Evolutionary conservation across 1,284 basidiomycete species (phyloP).

Genomic region (Fomitopsis betulina): DNA sequence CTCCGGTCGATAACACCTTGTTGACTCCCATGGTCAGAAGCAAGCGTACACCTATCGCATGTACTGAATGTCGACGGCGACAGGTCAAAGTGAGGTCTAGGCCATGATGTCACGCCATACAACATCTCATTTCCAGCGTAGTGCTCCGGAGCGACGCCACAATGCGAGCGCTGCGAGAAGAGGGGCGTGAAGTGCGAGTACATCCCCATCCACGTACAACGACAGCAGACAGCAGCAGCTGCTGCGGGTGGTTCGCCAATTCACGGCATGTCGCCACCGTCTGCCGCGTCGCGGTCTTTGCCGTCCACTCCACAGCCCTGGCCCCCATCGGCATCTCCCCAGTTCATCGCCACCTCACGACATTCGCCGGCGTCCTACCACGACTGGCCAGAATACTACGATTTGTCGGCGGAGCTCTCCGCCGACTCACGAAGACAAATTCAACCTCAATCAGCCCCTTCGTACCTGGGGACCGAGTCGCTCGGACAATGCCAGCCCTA

Average conservation of each 20-base stretch:
- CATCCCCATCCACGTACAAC: conserved; percentile 28
- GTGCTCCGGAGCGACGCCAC: conserved; percentile 27
- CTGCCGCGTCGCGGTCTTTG: conserved; percentile 5
- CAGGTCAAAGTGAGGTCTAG: conserved; percentile 44
- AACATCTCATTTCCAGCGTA: conserved; percentile 2
- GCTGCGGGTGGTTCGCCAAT: conserved; percentile 18
- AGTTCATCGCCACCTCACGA: conserved; percentile 10
- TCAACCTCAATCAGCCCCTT: conserved; percentile 4
- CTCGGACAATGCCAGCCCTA: conserved; percentile 7
- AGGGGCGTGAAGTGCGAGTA: conserved; percentile 29
- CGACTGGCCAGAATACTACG: conserved; percentile 12
- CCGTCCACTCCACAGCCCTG: conserved; percentile 11
- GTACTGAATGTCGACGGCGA: conserved; percentile 44
- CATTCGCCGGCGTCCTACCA: conserved; percentile 4
- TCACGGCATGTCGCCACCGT: neutral
- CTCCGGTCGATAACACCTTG: conserved; percentile 15
- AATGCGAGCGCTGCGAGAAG: conserved; percentile 30
- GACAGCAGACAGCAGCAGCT: conserved; percentile 7
- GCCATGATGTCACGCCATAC: conserved; percentile 7
- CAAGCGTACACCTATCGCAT: conserved; percentile 46
- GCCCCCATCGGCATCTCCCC: conserved; percentile 7
- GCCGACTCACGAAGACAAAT: conserved; percentile 1
- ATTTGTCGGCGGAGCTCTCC: conserved; percentile 7
- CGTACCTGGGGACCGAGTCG: neutral
- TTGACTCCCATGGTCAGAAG: conserved; percentile 27